Base-by-base conservation (phyloP, 2,329 filamentous ascomycete genomes). In the Claviceps maximensis region DNA sequence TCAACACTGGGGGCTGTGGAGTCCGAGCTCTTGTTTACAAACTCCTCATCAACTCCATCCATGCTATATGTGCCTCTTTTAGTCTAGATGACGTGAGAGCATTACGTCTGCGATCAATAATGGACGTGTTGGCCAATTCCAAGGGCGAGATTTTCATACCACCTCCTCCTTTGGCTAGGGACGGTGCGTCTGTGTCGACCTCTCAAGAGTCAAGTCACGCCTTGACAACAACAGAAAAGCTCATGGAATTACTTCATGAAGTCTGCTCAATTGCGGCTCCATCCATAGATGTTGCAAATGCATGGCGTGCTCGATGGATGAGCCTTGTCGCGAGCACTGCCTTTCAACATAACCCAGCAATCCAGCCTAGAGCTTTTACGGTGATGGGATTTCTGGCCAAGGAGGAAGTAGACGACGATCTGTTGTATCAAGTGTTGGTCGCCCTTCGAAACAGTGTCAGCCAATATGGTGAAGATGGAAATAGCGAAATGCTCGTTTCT, bases 231-330 rank as follows among this genome's bases (percentile, higher is more conserved):
- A 83, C 79, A 12, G 83, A 86, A 61, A 77, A 74, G 49, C 70
- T 86, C 7, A 81, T 82, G 1, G 73, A 74, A 23, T 65, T 84
- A 1, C 66, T 86, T 19, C 81, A 83, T 50, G 82, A 86, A 54
- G 74, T 83, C 15, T 85, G 79, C 56, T 72, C 75, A 2, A 70
- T 83, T 17, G 82, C 82, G 3, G 82, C 83, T 13, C 79, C 82
- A 12, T 81, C 81, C 0, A 68, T 80, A 9, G 81, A 86, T 58
- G 71, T 83, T 60, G 77, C 81, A 23, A 86, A 86, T 60, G 76
- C 79, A 17, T 86, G 83, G 83, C 77, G 83, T 27, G 82, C 83
- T 21, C 76, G 83, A 21, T 86, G 83, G 83, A 86, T 86, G 83
- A 84, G 82, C 59, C 69, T 86, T 23, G 82, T 86, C 41, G 82